Evolutionary conservation across 352 stramenopile species (phyloP), one percentile per base, ranked within the genome.

Genomic region (Phytophthora syringae): DNA sequence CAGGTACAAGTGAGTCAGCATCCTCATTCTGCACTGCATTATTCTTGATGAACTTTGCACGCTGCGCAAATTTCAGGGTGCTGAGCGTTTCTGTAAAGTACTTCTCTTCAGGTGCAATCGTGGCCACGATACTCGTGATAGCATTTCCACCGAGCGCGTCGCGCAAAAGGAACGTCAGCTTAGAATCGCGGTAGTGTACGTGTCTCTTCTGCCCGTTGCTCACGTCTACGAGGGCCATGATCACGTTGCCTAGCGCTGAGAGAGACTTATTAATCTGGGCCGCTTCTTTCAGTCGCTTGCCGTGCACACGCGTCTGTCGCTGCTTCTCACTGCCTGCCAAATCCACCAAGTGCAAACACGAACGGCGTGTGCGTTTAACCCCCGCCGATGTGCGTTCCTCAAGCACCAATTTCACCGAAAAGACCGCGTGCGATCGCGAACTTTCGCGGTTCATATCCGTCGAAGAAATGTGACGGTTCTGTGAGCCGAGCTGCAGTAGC

Each of bases 361-460:
- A 94, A n/a, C 82, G 75, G 7, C 86, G 75, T 1, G 80, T 95
- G 43, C 91, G 74, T 20, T 83, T 64, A 15, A 88, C 71, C 18
- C 85, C 86, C 28, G 70, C 63, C 3, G 76, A 71, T 12, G 86
- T 90, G 24, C 86, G 77, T 45, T 93, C 69, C 3, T 77, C 88
- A 21, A 92, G 89, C 60, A 98, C 85, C 39, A 99, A 55, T 48
- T 95, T 90, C 20, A 99, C 80, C 13, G 96, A 98, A 64, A 99
- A 99, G 21, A 99, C 97, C 6, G 97, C 96, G 69, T 99, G 97
- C 0, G 94, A 98, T 12, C 98, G 84, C 59, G 93, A 99, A 37
- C 90, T 98, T 62, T 97, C 96, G 22, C 88, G 76, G 76, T 99
- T 99, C 98, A 99, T 99, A 30, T 98, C 82, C 0, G 98, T 99